phyloP scores from a whole-genome alignment of 1,284 basidiomycete species.

The Microbotryomycetes sp. region DNA sequence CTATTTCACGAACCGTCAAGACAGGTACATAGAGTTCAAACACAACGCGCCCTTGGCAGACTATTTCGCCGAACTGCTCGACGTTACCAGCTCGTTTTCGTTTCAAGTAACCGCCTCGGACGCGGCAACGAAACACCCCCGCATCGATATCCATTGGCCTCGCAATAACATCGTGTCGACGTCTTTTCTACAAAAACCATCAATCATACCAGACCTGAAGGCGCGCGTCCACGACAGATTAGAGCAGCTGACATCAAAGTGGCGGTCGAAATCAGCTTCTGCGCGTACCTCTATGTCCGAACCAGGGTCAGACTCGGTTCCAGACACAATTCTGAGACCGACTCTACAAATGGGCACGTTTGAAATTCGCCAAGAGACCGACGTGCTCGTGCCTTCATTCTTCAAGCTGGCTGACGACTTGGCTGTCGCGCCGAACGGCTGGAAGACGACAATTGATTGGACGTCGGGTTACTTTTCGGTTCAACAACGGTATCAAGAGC shows the following conservation, averaged over 20 bases:
- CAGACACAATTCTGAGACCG: conserved; percentile 39
- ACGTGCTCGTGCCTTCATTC: conserved; percentile 44
- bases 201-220: not conserved
- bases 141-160: conserved; percentile 18
- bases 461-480: conserved; percentile 95
- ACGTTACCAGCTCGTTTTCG: conserved; percentile 63
- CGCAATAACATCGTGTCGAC: conserved; percentile 1
- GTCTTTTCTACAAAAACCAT: not conserved
- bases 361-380: conserved; percentile 41
- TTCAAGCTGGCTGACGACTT: conserved; percentile 45
- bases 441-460: conserved; percentile 48
- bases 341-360: conserved; percentile 44
- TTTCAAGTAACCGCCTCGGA: conserved; percentile 40
- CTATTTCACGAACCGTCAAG: conserved; percentile 92
- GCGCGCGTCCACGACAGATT: conserved; percentile 1
- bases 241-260: not conserved
- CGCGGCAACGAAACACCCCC: conserved; percentile 13
- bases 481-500: conserved; percentile 69
- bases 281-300: conserved; percentile 4
- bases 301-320: not conserved
- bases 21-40: conserved; percentile 78
- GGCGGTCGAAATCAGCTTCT: conserved; percentile 5
- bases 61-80: conserved; percentile 76
- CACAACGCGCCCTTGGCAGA: conserved; percentile 59
- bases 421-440: conserved; percentile 23